Base-by-base conservation (phyloP, 2,329 filamentous ascomycete species). In the Aspergillus clavatus region DNA sequence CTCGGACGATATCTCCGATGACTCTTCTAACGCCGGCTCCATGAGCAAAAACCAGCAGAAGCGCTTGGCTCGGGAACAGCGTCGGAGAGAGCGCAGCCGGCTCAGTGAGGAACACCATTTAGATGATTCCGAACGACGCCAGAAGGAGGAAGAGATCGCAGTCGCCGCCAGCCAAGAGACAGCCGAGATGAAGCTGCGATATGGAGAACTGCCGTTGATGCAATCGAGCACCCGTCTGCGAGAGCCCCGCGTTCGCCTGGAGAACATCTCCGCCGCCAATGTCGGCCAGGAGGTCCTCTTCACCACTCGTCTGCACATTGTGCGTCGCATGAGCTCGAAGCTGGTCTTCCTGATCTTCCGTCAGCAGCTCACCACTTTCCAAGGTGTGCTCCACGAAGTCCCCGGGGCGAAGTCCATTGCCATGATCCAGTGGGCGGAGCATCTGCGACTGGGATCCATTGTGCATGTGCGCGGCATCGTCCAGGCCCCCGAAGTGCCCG, bases 381-480 rank as follows among this genome's bases (percentile, higher is more conserved):
- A 96, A 67, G 89, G 88, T 50, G 87, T 95, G 2, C 73, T 96
- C 31, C 73, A 81, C 18, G 71, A 75, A 48, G 73, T 78, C 53
- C 72, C 82, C 53, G 79, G 81, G 5, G 72, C 74, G 38, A 76
- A 86, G 8, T 84, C 85, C 1, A 77, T 82, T 46, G 78, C 86
- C 57, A 91, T 95, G 77, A 76, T 95, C 22, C 84, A 87, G 61
- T 95, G 89, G 86, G 87, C 87, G 2, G 87, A 94, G 68, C 87
- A 88, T 62, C 74, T 95, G 37, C 82, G 84, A 43, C 74, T 83
- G 5, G 90, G 94, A 62, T 86, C 83, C 6, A 79, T 95, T 40
- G 82, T 95, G 4, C 80, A 87, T 46, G 81, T 95, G 45, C 81
- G 78, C 42, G 90, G 88, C 47, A 78, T 78, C 1, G 69, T 95